phyloP scores from a whole-genome alignment of 2,329 filamentous ascomycete species.

The Claviceps pazoutovae region DNA sequence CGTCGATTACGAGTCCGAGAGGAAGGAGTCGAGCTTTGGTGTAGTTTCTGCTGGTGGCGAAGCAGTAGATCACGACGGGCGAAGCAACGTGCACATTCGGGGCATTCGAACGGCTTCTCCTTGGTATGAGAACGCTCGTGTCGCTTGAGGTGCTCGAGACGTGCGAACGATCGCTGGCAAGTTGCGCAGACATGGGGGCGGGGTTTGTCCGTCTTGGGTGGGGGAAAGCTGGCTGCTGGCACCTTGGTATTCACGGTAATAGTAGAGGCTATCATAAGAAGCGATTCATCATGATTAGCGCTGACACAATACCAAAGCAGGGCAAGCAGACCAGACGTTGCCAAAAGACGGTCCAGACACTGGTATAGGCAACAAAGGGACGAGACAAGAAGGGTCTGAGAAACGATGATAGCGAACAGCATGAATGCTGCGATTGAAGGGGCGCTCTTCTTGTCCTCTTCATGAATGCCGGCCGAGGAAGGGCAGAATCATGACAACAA shows the following conservation, averaged over 20 bases:
- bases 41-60: constrained; percentile 95
- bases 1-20: constrained; percentile 76
- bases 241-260: constrained; percentile 37
- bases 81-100: constrained; percentile 88
- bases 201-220: constrained; percentile 93
- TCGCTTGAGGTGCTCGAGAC: constrained; percentile 89
- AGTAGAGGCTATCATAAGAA: constrained; percentile 26
- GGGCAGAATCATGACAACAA: constrained; percentile 14
- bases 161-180: constrained; percentile 82
- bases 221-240: constrained; percentile 43
- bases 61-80: constrained; percentile 82
- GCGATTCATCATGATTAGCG: constrained; percentile 14
- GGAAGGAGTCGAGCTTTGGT: constrained; percentile 81
- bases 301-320: constrained; percentile 3
- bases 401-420: not conserved
- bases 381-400: not conserved
- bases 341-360: not conserved
- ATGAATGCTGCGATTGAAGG: not conserved
- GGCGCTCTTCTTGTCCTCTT: not conserved
- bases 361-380: no score
- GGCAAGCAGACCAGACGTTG: not conserved
- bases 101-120: constrained; percentile 96
- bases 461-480: not conserved
- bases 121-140: constrained; percentile 98
- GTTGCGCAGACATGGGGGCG: constrained; percentile 87